A percentile compares a stretch with the other conserved stretches of the same genome.
These are phyloP conservation scores for Tricladium varicosporioides DNA, from an alignment of 2,329 filamentous ascomycete genomes.

Conservation along the genomic window DNA sequence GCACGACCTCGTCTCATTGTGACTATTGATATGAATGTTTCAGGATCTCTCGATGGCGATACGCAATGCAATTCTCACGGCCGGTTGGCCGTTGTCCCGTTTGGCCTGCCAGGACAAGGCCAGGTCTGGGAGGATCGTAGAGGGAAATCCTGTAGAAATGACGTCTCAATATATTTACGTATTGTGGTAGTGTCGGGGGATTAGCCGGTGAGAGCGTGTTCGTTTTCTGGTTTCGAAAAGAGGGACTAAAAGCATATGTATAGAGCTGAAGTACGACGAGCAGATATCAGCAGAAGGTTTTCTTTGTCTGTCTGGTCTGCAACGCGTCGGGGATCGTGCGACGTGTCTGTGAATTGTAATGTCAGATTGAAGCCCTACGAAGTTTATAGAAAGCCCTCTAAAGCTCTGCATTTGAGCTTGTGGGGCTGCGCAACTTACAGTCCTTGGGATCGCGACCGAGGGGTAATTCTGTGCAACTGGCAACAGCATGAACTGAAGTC, in stretches of 20 bases:
- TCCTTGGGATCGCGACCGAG: conserved; percentile 7
- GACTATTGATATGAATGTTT: conserved; percentile 12
- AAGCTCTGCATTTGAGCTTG: conserved; percentile 1
- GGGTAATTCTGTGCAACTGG: conserved; percentile 18
- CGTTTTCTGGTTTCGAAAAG: not conserved
- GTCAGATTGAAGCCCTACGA: conserved; percentile 13
- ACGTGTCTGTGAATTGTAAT: conserved; percentile 19
- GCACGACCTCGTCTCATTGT: conserved; percentile 34
- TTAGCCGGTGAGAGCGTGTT: not conserved
- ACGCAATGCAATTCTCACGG: conserved; percentile 24
- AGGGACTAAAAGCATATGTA: conserved; percentile 7
- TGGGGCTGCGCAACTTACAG: conserved; percentile 8
- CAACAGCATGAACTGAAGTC: conserved; percentile 9
- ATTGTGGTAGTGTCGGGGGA: not conserved
- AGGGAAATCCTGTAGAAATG: not conserved
- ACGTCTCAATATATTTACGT: not conserved
- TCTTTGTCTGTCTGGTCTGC: conserved; percentile 26
- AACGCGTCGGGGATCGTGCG: conserved; percentile 20
- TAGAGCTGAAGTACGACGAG: not conserved
- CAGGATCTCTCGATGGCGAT: conserved; percentile 10
- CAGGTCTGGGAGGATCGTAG: conserved; percentile 22
- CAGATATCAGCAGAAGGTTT: conserved; percentile 1
- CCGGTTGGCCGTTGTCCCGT: conserved; percentile 33
- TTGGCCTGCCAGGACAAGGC: conserved; percentile 28
- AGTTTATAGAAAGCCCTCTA: conserved; percentile 9